Percentiles rank a stretch among this genome's conserved stretches.
Conservation (phyloP, 441 rosid species). For the Rhodomyrtus psidioides region DNA sequence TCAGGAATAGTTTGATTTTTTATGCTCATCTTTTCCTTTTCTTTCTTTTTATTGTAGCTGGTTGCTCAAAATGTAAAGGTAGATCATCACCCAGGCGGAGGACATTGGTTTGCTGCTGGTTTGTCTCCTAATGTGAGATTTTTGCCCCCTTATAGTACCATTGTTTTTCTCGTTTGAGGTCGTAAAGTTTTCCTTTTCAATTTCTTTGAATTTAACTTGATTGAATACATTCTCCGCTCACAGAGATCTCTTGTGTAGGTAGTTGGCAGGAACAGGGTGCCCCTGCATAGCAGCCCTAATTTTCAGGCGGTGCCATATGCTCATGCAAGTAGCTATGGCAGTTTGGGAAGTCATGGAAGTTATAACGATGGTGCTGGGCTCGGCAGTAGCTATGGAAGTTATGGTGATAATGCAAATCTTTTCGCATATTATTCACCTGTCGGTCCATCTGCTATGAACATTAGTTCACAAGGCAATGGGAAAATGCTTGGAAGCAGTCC, state of each 20-base stretch:
- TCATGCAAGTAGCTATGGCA: constrained; percentile 88
- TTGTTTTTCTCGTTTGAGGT: constrained; percentile 8
- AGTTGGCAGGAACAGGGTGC: constrained; percentile 58
- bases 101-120: constrained; percentile 99
- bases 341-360: constrained; percentile 96
- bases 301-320: constrained; percentile 61
- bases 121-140: constrained; percentile 93
- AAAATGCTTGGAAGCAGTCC: constrained; percentile 90
- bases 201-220: not conserved
- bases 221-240: constrained; percentile 2
- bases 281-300: constrained; percentile 80
- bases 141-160: constrained; percentile 2
- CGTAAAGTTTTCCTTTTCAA: not conserved
- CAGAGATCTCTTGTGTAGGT: constrained; percentile 34
- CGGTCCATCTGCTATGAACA: constrained; percentile 76
- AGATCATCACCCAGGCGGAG: constrained; percentile 99
- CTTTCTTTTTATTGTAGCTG: constrained; percentile 28
- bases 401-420: constrained; percentile 68
- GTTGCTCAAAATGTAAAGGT: constrained; percentile 81
- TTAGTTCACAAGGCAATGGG: constrained; percentile 66
- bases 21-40: not conserved
- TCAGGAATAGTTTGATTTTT: not conserved
- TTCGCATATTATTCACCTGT: constrained; percentile 93
- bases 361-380: constrained; percentile 79
- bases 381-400: constrained; percentile 93